These are phyloP conservation scores for Amanita pseudoporphyria DNA, from an alignment of 768 basidiomycete genomes.

Conservation along the genomic window DNA sequence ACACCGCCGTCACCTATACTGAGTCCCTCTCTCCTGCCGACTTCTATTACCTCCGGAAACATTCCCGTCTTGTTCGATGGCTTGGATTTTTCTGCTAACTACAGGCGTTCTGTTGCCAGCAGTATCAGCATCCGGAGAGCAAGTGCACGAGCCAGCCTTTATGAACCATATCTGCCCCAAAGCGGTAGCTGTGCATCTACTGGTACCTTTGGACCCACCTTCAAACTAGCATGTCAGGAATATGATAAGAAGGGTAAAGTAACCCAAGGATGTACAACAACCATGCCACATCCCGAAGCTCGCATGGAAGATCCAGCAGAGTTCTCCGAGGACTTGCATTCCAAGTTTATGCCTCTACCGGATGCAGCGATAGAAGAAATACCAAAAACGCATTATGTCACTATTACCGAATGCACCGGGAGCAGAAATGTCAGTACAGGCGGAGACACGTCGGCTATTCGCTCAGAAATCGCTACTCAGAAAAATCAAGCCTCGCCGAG, in stretches of 20 bases:
- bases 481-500: not conserved
- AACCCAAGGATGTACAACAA: not conserved
- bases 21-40: constrained; percentile 24
- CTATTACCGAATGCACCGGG: too few species aligned
- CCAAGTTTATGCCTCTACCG: too few species aligned
- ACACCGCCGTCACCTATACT: constrained; percentile 38
- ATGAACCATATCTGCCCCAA: not conserved
- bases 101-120: constrained; percentile 5
- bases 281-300: not conserved
- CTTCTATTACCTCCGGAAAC: constrained; percentile 33
- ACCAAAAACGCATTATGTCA: too few species aligned
- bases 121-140: constrained; percentile 1
- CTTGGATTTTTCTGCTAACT: constrained; percentile 11
- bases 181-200: constrained; percentile 10
- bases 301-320: not conserved
- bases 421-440: too few species aligned
- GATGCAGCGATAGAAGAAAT: too few species aligned
- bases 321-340: too few species aligned
- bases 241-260: too few species aligned
- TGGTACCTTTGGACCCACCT: constrained; percentile 20
- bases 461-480: not conserved
- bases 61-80: constrained; percentile 42
- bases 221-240: constrained; percentile 7
- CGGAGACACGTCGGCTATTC: too few species aligned
- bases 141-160: constrained; percentile 7